Conservation (phyloP, 345 rosid genomes). For the Anastatica hierochuntica region DNA sequence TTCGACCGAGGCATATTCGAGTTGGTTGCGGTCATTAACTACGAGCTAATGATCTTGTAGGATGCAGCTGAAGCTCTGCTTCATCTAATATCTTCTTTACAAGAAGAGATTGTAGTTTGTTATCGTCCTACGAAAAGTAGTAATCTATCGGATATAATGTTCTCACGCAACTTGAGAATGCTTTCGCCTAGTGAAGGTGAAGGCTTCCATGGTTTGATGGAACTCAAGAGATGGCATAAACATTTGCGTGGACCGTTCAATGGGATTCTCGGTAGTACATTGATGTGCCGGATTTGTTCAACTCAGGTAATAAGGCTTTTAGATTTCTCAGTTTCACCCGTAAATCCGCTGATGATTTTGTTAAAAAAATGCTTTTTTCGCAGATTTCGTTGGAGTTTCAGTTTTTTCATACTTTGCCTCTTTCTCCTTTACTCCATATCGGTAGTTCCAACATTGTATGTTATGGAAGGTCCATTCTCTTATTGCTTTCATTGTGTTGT, state of each 20-base stretch:
- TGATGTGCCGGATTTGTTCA: slow-evolving; percentile 65
- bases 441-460: slow-evolving; percentile 65
- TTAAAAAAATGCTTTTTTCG: slow-evolving; percentile 8
- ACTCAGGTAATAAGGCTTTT: slow-evolving; percentile 38
- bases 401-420: slow-evolving; percentile 72
- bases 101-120: slow-evolving; percentile 54
- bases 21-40: neutral
- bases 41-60: slow-evolving; percentile 29
- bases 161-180: slow-evolving; percentile 41
- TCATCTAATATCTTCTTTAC: slow-evolving; percentile 65
- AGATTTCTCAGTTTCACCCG: neutral
- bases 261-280: slow-evolving; percentile 62
- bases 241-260: slow-evolving; percentile 83
- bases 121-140: slow-evolving; percentile 36
- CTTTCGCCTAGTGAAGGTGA: slow-evolving; percentile 26
- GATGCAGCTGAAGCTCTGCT: slow-evolving; percentile 93
- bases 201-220: slow-evolving; percentile 27
- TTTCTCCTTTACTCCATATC: slow-evolving; percentile 42
- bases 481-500: slow-evolving; percentile 6
- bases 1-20: neutral
- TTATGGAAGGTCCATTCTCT: slow-evolving; percentile 40
- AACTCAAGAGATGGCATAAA: slow-evolving; percentile 68
- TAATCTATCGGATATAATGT: slow-evolving; percentile 36
- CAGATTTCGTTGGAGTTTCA: slow-evolving; percentile 85
- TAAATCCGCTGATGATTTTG: neutral